phyloP scores from a whole-genome alignment of 345 rosid species.

The Brassica incana region DNA sequence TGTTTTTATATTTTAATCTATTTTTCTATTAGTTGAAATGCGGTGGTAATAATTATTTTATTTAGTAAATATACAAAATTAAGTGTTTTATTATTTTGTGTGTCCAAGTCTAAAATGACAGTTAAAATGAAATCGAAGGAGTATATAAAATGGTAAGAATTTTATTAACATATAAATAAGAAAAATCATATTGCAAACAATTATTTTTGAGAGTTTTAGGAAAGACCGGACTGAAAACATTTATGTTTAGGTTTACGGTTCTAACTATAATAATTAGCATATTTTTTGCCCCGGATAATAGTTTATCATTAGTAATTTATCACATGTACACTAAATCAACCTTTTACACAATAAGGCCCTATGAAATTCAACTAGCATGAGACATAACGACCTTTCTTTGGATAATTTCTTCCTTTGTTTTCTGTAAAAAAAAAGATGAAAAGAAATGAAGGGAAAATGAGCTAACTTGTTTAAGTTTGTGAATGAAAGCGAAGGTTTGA shows the following conservation, averaged over 20 bases:
- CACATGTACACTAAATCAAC: neutral
- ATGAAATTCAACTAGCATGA: neutral
- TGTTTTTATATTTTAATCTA: too few relatives aligned
- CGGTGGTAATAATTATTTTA: too few relatives aligned
- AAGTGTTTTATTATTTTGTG: too few relatives aligned
- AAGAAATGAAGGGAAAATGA: neutral
- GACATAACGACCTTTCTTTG: neutral
- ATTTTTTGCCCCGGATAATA: neutral
- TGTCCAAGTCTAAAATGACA: too few relatives aligned
- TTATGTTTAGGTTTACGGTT: neutral
- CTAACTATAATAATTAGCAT: neutral
- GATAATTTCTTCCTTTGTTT: neutral
- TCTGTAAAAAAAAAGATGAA: neutral
- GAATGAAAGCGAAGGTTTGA: slow-evolving; percentile 16
- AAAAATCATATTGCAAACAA: neutral
- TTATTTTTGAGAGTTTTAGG: neutral
- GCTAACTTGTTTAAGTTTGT: neutral
- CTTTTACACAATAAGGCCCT: neutral
- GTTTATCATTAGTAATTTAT: neutral
- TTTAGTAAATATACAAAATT: too few relatives aligned
- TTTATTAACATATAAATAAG: neutral
- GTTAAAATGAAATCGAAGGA: too few relatives aligned
- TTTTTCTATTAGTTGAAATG: too few relatives aligned
- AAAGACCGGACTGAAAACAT: neutral
- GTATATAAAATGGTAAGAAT: neutral